Percentiles rank a stretch among this genome's conserved stretches.
Evolutionary conservation across 805 yeast species (phyloP).

Genomic region (Priceomyces medius): DNA sequence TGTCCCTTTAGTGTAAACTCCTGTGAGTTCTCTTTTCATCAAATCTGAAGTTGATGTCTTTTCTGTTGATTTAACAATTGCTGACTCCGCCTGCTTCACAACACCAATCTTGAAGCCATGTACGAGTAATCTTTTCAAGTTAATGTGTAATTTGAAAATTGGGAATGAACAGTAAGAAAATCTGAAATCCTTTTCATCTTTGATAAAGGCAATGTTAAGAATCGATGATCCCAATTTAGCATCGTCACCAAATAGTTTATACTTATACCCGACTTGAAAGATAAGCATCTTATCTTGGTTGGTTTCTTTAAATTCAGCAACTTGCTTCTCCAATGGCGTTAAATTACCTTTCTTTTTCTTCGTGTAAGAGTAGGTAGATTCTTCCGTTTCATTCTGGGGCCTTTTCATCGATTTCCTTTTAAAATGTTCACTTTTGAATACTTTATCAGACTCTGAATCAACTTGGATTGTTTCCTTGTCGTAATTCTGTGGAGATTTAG

Average conservation of each 20-base stretch:
- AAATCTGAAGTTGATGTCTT: conserved; percentile 45
- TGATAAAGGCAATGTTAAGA: conserved; percentile 66
- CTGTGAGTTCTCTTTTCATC: conserved; percentile 66
- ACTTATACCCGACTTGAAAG: conserved; percentile 90
- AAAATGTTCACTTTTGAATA: no score
- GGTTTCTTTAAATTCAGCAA: conserved; percentile 57
- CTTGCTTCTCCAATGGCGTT: conserved; percentile 81
- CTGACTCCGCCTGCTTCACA: conserved; percentile 81
- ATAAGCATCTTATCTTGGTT: conserved; percentile 72
- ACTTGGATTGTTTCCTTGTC: no score
- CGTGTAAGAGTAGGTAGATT: conserved; percentile 1
- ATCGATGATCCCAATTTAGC: conserved; percentile 68
- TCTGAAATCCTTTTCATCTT: conserved; percentile 54
- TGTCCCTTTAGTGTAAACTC: conserved; percentile 80
- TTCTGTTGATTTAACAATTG: conserved; percentile 64
- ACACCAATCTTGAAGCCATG: conserved; percentile 82
- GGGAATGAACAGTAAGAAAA: conserved; percentile 89
- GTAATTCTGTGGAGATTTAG: no score
- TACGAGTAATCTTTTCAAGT: conserved; percentile 68
- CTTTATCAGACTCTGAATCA: no score
- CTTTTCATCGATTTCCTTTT: no score
- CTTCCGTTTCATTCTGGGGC: background rate
- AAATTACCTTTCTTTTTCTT: conserved; percentile 14
- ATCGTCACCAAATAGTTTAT: conserved; percentile 81
- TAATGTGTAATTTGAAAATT: conserved; percentile 67